Evolutionary conservation across 345 rosid species (phyloP), one percentile per base, ranked within the genome.

Genomic region (Conringia planisiliqua): DNA sequence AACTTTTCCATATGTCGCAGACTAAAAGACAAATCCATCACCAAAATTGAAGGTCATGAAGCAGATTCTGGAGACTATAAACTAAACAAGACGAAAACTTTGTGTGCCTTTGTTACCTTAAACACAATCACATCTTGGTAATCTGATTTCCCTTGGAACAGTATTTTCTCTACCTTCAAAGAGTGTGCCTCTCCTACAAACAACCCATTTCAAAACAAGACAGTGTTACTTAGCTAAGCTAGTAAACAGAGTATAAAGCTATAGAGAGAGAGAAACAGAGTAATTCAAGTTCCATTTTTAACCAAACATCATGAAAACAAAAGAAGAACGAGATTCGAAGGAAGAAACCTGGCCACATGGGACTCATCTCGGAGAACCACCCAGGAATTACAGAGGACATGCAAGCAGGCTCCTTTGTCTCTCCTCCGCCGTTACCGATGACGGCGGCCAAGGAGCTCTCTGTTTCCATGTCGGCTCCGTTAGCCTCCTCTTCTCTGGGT

Each of bases 111-210:
- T 36, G 43, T 44, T 82, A 94, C 98, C 98, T 90, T 86, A 71
- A 94, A 94, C 62, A 94, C 96, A 79, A 94, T 86, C 56, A 94
- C 93, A 72, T 87, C 79, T 80, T 94, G 98, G 77, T 84, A 94
- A 60, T 90, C 98, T 40, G 98, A 94, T 79, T 87, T 94, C 38
- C 89, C 96, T 70, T 91, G 87, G 62, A 88, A 94, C 27, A 94
- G 54, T 57, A 91, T 80, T 79, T 90, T 83, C 75, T 94, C 97
- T 39, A 94, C 93, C 65, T 94, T 94, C 18, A 94, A 78, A 42
- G 98, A 94, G 73, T 94, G 97, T 42, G 98, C 97, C 82, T 94
- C 98, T 67, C 98, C 98, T 94, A 83, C 76, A 81, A 44, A 22
- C 58, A 51, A 0, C 12, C 10, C 36, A 64, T 67, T 43, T 50